Evolutionary conservation across 257 asterid species (phyloP).

Genomic region (Solanum neorickii): DNA sequence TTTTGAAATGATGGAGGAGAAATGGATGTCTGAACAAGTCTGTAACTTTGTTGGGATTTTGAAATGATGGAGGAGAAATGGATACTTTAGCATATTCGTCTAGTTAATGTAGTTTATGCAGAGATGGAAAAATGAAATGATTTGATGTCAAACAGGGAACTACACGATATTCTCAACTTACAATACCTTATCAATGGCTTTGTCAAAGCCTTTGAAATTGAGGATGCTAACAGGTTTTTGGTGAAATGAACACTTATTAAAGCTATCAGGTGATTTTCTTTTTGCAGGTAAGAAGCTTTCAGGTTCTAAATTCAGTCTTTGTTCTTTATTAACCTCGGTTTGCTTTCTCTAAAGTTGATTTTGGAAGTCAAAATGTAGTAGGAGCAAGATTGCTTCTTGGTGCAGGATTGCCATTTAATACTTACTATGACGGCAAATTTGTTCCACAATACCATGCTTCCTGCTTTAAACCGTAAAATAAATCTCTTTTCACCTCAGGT

Average conservation of each 20-base stretch:
- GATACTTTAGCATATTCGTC: constrained; percentile 57
- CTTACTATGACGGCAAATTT: neutral
- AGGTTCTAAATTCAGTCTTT: neutral
- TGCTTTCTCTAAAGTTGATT: neutral
- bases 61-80: constrained; percentile 27
- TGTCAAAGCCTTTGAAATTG: constrained; percentile 44
- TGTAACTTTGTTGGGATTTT: constrained; percentile 36
- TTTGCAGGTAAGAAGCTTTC: neutral
- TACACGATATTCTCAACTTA: constrained; percentile 50
- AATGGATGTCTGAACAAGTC: constrained; percentile 43
- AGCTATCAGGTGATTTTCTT: neutral
- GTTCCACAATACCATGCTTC: neutral
- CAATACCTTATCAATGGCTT: constrained; percentile 54
- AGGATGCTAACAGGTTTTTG: constrained; percentile 38
- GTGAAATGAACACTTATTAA: neutral
- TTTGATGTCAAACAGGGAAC: constrained; percentile 36
- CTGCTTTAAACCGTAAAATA: neutral
- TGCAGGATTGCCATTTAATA: neutral
- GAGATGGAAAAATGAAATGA: constrained; percentile 43
- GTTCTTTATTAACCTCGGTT: neutral
- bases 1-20: constrained; percentile 30
- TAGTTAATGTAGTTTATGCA: constrained; percentile 42
- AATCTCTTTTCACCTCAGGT: neutral
- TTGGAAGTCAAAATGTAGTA: neutral
- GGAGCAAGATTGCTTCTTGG: neutral